Evolutionary conservation across 2,329 filamentous ascomycete species (phyloP), one percentile per base, ranked within the genome.

Genomic region (Nigrospora osmanthi): DNA sequence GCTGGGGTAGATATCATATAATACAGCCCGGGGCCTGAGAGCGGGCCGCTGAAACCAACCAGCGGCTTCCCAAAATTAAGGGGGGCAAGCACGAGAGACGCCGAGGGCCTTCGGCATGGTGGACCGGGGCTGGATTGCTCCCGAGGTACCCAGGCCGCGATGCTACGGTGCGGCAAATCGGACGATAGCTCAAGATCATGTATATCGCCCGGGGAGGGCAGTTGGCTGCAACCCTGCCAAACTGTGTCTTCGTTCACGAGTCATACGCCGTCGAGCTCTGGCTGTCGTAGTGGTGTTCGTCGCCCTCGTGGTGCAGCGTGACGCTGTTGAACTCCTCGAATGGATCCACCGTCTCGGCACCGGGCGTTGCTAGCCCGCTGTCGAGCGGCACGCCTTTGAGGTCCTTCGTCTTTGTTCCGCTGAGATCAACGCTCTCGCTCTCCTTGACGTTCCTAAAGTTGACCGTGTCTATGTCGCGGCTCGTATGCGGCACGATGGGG

Each of bases 251-350:
- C 23, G 23, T 28, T 36, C 33, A 36, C 30, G 51, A 52, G 32
- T 53, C 50, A 23, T 55, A 53, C 23, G 55, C 58, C 11, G 55
- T 58, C 42, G 55, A 49, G 33, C 53, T 52, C 39, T 55, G 51
- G 23, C 54, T 50, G 19, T 58, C 58, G 43, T 68, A 61, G 47
- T 81, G 72, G 41, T 69, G 63, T 44, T 89, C 87, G 54, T 96
- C 91, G 14, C 89, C 93, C 46, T 97, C 93, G 61, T 98, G 93
- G 65, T 97, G 91, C 49, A 98, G 73, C 42, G 93, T 98, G 36
- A 98, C 90, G 61, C 89, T 95, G 73, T 97, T 98, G 68, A 98
- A 98, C 65, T 97, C 93, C 66, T 96, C 88, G 61, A 98, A 98
- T 2, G 93, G 93, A 74, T 98, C 93, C 4, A 80, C 74, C 34